phyloP scores from a whole-genome alignment of 1,139 yeast species.

The Candida freyschussii region DNA sequence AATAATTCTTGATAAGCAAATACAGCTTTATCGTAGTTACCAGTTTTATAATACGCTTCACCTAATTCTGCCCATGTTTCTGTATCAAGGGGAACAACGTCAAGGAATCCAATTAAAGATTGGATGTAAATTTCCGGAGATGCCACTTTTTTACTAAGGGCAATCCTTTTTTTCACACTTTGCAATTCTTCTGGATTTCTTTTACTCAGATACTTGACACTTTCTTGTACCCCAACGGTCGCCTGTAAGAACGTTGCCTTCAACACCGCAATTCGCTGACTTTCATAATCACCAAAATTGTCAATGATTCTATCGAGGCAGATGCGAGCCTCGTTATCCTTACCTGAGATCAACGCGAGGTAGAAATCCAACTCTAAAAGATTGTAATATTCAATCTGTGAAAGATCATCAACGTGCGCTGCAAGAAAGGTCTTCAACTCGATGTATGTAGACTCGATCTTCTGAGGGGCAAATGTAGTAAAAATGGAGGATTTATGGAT shows the following conservation, averaged over 20 bases:
- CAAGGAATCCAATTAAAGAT: constrained; percentile 26
- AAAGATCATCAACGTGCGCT: constrained; percentile 26
- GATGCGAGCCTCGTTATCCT: constrained; percentile 67
- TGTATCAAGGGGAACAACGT: constrained; percentile 57
- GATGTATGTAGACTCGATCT: constrained; percentile 31
- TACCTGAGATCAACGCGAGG: constrained; percentile 55
- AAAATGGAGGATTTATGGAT: constrained; percentile 35
- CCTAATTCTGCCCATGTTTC: constrained; percentile 77
- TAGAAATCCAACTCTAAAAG: constrained; percentile 71
- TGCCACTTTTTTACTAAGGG: constrained; percentile 25
- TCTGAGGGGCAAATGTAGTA: constrained; percentile 35
- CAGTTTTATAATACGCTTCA: constrained; percentile 51
- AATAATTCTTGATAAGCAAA: constrained; percentile 67
- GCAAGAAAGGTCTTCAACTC: constrained; percentile 29
- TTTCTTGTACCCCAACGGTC: constrained; percentile 36
- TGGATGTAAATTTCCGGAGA: constrained; percentile 28
- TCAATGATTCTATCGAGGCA: constrained; percentile 62
- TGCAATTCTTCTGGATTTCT: constrained; percentile 31
- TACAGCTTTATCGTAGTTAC: constrained; percentile 64
- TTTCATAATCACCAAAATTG: constrained; percentile 48
- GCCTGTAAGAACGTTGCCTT: constrained; percentile 56
- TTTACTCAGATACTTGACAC: constrained; percentile 33
- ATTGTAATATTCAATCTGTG: constrained; percentile 49
- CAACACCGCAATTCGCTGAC: constrained; percentile 56
- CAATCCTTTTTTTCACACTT: constrained; percentile 34